These are phyloP conservation scores for Lichina pygmaea DNA, from an alignment of 495 filamentous ascomycete species.

Conservation along the genomic window DNA sequence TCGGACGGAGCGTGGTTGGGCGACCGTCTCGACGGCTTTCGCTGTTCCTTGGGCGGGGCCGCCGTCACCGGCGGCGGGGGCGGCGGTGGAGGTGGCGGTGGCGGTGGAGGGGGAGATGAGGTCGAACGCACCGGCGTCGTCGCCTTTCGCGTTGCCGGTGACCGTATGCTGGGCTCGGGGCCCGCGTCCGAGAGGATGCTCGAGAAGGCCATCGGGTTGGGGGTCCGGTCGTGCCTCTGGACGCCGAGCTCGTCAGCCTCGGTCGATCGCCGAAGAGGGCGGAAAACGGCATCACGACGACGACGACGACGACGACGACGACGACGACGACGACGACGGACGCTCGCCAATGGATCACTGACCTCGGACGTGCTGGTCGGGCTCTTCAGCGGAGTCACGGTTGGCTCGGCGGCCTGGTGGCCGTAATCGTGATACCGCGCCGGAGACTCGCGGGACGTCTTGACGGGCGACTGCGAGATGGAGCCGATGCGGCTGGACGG, in stretches of 20 bases:
- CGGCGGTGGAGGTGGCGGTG: neutral
- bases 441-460: slow-evolving; percentile 15
- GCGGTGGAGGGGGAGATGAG: neutral
- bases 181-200: slow-evolving; percentile 57
- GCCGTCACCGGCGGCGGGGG: slow-evolving; percentile 1
- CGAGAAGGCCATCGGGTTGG: slow-evolving; percentile 75
- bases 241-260: slow-evolving; percentile 2
- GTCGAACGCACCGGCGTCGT: slow-evolving; percentile 5
- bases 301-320: neutral
- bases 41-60: slow-evolving; percentile 4
- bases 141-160: slow-evolving; percentile 10
- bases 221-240: slow-evolving; percentile 35
- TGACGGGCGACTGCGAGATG: slow-evolving; percentile 17
- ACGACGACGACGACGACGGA: neutral
- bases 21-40: slow-evolving; percentile 6
- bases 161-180: slow-evolving; percentile 26
- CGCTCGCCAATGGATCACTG: neutral
- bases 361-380: neutral
- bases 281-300: neutral
- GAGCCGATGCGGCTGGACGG: slow-evolving; percentile 17
- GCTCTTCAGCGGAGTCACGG: neutral
- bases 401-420: slow-evolving; percentile 3
- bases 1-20: neutral
- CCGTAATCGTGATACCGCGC: slow-evolving; percentile 9
- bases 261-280: neutral